Conservation (phyloP, 1,284 basidiomycete genomes). For the Leccinum subrobustum region DNA sequence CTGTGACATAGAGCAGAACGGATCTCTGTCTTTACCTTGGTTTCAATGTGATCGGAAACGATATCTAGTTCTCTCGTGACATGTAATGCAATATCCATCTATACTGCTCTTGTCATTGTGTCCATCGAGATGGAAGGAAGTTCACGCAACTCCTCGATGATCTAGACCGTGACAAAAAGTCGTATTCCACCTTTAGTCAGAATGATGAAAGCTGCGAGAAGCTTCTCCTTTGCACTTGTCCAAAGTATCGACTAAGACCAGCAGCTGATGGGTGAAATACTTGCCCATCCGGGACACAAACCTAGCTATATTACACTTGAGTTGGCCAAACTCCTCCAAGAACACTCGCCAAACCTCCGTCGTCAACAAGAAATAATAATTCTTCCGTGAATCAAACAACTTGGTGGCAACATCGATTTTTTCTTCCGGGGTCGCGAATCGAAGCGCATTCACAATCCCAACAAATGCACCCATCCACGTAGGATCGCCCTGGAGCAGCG, state of each 20-base stretch:
- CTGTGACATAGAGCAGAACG: not conserved
- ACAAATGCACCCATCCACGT: not conserved
- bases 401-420: slow-evolving; percentile 6
- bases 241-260: slow-evolving; percentile 12
- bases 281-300: not conserved
- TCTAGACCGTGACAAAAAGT: slow-evolving; percentile 12
- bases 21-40: slow-evolving; percentile 1
- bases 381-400: slow-evolving; percentile 8
- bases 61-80: slow-evolving; percentile 13
- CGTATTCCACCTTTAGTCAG: slow-evolving; percentile 1
- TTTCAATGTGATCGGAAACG: not conserved
- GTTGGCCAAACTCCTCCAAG: not conserved
- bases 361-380: slow-evolving; percentile 9
- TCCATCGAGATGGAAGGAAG: slow-evolving; percentile 7
- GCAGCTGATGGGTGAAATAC: not conserved
- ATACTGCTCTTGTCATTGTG: slow-evolving; percentile 2
- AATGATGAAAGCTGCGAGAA: slow-evolving; percentile 1
- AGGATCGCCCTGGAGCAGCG: slow-evolving; percentile 3
- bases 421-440: not conserved
- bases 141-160: slow-evolving; percentile 1
- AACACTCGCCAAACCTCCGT: slow-evolving; percentile 11
- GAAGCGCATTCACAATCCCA: not conserved
- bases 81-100: slow-evolving; percentile 10
- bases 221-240: slow-evolving; percentile 9
- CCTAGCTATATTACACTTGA: not conserved